Evolutionary conservation across 768 basidiomycete genomes (phyloP).

Genomic region (Leccinum longicurvipes): DNA sequence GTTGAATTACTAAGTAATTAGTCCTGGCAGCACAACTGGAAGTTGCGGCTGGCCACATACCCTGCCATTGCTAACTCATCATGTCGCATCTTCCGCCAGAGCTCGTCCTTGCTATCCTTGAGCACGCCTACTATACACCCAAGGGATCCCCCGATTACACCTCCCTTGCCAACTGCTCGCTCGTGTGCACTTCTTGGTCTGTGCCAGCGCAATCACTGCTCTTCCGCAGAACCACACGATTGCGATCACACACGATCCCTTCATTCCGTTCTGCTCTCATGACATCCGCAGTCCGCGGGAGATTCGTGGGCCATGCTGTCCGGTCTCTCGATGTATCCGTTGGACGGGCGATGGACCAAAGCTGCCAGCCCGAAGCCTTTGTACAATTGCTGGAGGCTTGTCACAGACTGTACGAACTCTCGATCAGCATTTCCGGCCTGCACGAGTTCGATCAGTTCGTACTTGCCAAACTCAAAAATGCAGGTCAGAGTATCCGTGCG

Average conservation of each 20-base stretch:
- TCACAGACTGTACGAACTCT: conserved; percentile 34
- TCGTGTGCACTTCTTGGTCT: conserved; percentile 29
- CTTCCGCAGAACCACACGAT: conserved; percentile 19
- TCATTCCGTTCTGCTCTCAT: conserved; percentile 18
- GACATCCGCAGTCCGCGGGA: conserved; percentile 13
- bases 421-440: conserved; percentile 21
- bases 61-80: no score
- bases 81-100: conserved; percentile 24
- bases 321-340: conserved; percentile 24
- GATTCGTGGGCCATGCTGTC: conserved; percentile 15
- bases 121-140: conserved; percentile 23
- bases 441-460: conserved; percentile 28
- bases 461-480: conserved; percentile 25
- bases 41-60: no score
- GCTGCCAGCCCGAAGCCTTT: conserved; percentile 11
- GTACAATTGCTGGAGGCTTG: conserved; percentile 25
- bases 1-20: no score
- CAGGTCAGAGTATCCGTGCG: conserved; percentile 29
- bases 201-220: conserved; percentile 28
- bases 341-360: conserved; percentile 3
- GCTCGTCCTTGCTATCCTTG: conserved; percentile 22
- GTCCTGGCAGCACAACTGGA: no score
- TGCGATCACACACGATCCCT: background rate
- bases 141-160: conserved; percentile 16
- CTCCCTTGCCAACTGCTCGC: conserved; percentile 22